Base-by-base conservation (phyloP, 2,329 filamentous ascomycete genomes). In the Sporothrix euskadiensis region DNA sequence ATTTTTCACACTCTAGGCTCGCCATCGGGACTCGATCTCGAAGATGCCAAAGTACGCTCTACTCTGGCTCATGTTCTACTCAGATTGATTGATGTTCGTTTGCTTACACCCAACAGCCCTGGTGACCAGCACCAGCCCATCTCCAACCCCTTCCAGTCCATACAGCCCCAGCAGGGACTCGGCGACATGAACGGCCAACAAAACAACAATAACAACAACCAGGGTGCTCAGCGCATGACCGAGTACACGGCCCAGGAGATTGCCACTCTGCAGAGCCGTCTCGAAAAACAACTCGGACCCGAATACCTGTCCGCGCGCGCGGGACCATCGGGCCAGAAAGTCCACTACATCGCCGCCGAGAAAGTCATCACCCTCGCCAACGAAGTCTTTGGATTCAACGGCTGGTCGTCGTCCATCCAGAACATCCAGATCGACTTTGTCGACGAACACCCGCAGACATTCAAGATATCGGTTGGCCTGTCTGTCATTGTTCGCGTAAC, bases 291-390 rank as follows among this genome's bases (percentile, higher is more conserved):
- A 80, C 89, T 99, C 12, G 96, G 96, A 0, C 96, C 96, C 0
- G 97, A 99, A 83, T 99, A 97, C 81, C 93, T 99, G 74, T 98
- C 95, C 1, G 89, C 93, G 57, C 88, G 96, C 79, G 86, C 92
- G 16, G 96, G 96, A 2, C 91, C 94, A 14, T 92, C 91, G 10
- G 94, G 94, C 69, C 89, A 91, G 76, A 95, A 92, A 80, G 92
- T 99, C 22, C 94, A 97, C 81, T 99, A 99, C 82, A 87, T 99
- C 70, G 90, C 94, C n/a, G 94, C 94, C 0, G 95, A 98, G 80
- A 99, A 99, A 84, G 94, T 92, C 80, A 99, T 99, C 81, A 92
- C 93, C 73, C 90, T 98, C 71, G 94, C 94, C 71, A 98, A 98
- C 79, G 93, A 98, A 81, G 91, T 98, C 0, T 97, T 98, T 83